Base-by-base conservation (phyloP, 129 eudicot species). In the Kitagawia praeruptora region DNA sequence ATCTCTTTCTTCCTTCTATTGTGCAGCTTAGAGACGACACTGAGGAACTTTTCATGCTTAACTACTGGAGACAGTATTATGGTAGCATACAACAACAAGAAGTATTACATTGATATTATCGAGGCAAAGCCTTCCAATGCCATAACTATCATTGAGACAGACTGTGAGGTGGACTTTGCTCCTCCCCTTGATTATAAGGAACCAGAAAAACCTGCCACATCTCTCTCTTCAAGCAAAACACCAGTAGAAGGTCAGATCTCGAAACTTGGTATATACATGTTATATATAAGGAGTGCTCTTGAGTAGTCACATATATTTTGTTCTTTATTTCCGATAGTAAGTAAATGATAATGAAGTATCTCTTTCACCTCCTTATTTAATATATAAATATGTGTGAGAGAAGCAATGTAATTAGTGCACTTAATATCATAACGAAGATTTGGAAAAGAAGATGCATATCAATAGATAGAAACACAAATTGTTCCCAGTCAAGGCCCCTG, bases 141-240 rank as follows among this genome's bases (percentile, higher is more conserved):
- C 11, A 91, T 94, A 69, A 91, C 85, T 70, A 94, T 94, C 49
- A 94, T 94, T 21, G 98, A 94, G 83, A 94, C 97, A 4, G 98
- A 94, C 87, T 94, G 98, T 84, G 98, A 94, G 87, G 98, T 94
- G 46, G 98, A 94, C 84, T 94, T 94, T 81, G 98, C 98, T 75
- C 97, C 96, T 77, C 97, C 98, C 34, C 92, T 94, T 76, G 97
- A 92, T 82, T 94, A 94, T 82, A 90, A 89, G 81, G 98, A 94
- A 82, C 98, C 96, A 21, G 97, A 94, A 80, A 90, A 73, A 80
- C 89, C 89, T 58, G 80, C 72, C 21, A 42, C 81, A 1, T 63
- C 92, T 28, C 51, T 58, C 66, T 79, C 89, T 40, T 84, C 88
- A 63, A 82, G 85, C 87, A 91, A 93, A 58, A 5, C 21, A 67